A percentile compares a stretch with the other conserved stretches of the same genome.
Conservation (phyloP, 768 basidiomycete species). For the Lactarius evosmus region DNA sequence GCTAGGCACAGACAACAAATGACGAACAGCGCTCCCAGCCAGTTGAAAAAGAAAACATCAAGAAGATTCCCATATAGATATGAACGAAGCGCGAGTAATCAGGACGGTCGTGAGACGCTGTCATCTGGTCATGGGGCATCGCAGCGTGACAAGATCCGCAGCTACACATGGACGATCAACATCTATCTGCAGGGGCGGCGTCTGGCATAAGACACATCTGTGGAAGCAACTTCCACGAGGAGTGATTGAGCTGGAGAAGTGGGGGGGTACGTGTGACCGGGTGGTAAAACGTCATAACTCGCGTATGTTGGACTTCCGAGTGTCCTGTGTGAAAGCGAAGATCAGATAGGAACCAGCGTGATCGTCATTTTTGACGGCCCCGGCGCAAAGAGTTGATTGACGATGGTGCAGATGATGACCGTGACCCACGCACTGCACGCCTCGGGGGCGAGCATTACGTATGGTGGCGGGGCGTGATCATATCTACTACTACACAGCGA, state of each 20-base stretch:
- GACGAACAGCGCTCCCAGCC: not conserved
- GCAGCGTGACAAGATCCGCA: not conserved
- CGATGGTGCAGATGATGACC: not conserved
- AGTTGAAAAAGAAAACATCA: too few species aligned
- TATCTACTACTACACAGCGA: too few species aligned
- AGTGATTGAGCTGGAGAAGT: not conserved
- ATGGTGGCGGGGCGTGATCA: too few species aligned
- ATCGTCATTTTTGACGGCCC: not conserved
- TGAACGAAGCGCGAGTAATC: not conserved
- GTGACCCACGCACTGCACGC: not conserved
- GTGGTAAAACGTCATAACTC: not conserved
- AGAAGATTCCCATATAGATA: not conserved
- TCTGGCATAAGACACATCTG: not conserved
- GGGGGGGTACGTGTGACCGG: not conserved
- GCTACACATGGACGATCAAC: not conserved
- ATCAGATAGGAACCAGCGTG: not conserved
- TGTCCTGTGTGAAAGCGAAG: not conserved
- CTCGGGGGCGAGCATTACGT: not conserved
- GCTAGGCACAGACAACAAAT: not conserved
- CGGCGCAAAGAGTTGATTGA: constrained; percentile 2
- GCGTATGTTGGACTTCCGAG: not conserved
- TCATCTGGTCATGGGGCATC: not conserved
- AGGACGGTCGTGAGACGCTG: not conserved
- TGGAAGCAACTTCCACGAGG: not conserved
- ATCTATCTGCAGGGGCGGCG: not conserved